A percentile compares a stretch with the other conserved stretches of the same genome.
Conservation (phyloP, 768 basidiomycete species). For the Mrakia gelida region DNA sequence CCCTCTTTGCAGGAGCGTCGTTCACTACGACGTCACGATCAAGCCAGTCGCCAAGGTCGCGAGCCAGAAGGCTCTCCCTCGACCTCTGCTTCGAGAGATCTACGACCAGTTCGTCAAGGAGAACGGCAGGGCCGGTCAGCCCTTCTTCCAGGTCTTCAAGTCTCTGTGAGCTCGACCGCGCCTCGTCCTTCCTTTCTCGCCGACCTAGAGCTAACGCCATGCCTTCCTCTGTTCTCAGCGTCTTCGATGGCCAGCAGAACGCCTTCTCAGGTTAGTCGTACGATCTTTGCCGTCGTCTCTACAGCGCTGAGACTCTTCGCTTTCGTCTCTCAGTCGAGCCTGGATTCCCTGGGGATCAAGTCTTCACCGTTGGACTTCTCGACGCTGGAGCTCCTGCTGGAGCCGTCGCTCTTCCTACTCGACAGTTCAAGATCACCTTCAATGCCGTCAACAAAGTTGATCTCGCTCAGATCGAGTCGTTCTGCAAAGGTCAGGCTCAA, state of each 20-base stretch:
- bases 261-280: neutral
- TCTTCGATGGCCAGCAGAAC: slow-evolving; percentile 4
- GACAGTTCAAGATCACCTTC: slow-evolving; percentile 10
- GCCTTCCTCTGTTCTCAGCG: neutral
- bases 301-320: too few relatives aligned
- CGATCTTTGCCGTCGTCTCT: too few relatives aligned
- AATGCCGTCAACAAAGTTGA: neutral
- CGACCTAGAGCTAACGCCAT: too few relatives aligned
- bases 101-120: neutral
- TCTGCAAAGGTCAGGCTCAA: neutral
- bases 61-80: neutral
- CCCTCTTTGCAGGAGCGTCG: neutral
- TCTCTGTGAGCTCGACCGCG: neutral
- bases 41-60: slow-evolving; percentile 8
- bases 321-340: neutral
- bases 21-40: neutral
- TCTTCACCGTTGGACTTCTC: neutral
- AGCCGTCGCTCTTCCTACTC: slow-evolving; percentile 2
- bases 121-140: neutral
- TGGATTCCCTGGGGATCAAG: neutral
- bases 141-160: neutral
- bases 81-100: slow-evolving; percentile 7
- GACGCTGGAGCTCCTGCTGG: neutral
- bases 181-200: too few relatives aligned
- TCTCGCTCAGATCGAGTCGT: neutral